Evolutionary conservation across 2,329 filamentous ascomycete genomes (phyloP).

Genomic region (Drechmeria coniospora): DNA sequence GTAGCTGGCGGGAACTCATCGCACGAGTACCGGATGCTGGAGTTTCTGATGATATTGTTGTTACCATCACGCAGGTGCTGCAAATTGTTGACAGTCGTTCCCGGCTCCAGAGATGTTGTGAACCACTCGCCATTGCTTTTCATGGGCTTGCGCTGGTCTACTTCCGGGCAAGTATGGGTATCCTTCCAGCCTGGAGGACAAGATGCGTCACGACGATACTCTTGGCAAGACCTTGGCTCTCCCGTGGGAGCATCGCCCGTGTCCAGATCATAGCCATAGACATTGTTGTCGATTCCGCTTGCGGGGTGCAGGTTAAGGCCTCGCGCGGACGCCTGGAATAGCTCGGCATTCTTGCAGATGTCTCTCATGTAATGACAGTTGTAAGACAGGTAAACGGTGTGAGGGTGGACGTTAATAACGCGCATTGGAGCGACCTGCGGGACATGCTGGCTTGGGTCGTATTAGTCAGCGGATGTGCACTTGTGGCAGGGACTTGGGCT

Average conservation of each 20-base stretch:
- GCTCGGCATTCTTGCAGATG: slow-evolving; percentile 10
- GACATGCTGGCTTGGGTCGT: too few species aligned
- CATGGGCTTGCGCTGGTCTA: not conserved
- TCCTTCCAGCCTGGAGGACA: not conserved
- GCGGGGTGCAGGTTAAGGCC: too few species aligned
- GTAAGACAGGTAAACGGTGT: slow-evolving; percentile 6
- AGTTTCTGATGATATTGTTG: slow-evolving; percentile 2
- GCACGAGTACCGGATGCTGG: slow-evolving; percentile 10
- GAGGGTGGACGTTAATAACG: not conserved
- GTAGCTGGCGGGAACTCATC: slow-evolving; percentile 15
- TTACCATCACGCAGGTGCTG: too few species aligned
- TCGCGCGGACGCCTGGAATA: not conserved
- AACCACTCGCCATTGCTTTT: not conserved
- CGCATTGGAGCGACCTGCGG: not conserved
- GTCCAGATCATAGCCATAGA: not conserved
- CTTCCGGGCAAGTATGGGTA: not conserved
- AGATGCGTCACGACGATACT: not conserved
- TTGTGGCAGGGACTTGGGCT: too few species aligned
- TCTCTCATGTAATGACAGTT: slow-evolving; percentile 11
- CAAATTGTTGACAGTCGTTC: too few species aligned
- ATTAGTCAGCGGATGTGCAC: too few species aligned
- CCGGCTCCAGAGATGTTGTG: not conserved
- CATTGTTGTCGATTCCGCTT: not conserved
- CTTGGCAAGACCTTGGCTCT: not conserved
- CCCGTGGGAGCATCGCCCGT: not conserved